Base-by-base conservation (phyloP, 2,329 filamentous ascomycete species). In the Incumbomyces lentus region DNA sequence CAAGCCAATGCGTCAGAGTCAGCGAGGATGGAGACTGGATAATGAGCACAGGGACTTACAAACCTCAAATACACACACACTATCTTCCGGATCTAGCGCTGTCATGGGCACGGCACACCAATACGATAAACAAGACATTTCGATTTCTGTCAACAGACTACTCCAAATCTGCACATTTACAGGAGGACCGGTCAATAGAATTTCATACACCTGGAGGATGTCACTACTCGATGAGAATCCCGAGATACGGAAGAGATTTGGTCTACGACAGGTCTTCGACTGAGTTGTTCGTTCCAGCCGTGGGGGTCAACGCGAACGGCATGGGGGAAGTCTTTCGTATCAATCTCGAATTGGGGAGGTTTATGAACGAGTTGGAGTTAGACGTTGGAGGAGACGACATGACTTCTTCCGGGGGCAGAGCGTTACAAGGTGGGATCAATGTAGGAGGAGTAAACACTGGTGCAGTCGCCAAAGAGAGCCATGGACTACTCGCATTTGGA, bases 11-110 rank as follows among this genome's bases (percentile, higher is more conserved):
- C 62, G 79, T 98, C 52, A 79, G 87, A 41, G 79, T 92, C 52
- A 95, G 86, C 58, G 89, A 95, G 49, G 92, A 98, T 76, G 90
- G 90, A 40, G 83, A 96, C 62, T 98, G 92, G 89, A 80, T 92
- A 34, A 92, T 95, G 86, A 93, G 86, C 59, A 93, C 89, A 44
- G 88, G 78, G 55, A 81, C 78, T 29, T 81, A 80, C 62, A 79
- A 85, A 60, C 82, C 84, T 1, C 86, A 94, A 64, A 94, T 96
- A 49, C 92, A 96, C 62, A 84, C 86, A n/a, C 93, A 98, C 67
- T 87, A 94, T 62, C 78, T 96, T 5, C 84, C 89, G 32, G 88
- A 96, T 61, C 75, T 96, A 17, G 90, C 90, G 8, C 76, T 98
- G n/a, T 95, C 89, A 7, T 98, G 84, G 65, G 80, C 88, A 30